These are phyloP conservation scores for Geoglossum cookeanum DNA, from an alignment of 2,329 filamentous ascomycete genomes.

Conservation along the genomic window DNA sequence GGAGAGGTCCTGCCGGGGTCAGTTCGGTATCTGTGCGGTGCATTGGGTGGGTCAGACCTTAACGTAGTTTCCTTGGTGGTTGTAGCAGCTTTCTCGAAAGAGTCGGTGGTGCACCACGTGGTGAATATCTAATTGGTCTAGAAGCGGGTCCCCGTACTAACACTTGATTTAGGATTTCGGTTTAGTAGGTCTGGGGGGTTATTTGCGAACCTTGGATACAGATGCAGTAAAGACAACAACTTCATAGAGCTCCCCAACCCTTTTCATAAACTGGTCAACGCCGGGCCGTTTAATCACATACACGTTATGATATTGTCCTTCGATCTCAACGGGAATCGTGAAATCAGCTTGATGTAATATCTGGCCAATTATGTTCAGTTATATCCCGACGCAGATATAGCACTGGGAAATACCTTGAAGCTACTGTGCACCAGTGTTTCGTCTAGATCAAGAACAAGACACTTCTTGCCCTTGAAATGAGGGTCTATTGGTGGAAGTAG, in stretches of 20 bases:
- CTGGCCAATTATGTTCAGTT: conserved; percentile 27
- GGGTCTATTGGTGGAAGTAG: conserved; percentile 67
- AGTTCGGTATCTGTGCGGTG: conserved; percentile 5
- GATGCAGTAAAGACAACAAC: conserved; percentile 98
- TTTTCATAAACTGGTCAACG: conserved; percentile 97
- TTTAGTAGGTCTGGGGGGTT: background rate
- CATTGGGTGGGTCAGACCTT: conserved; percentile 35
- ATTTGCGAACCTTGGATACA: conserved; percentile 61
- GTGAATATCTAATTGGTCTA: conserved; percentile 95
- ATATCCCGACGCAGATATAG: conserved; percentile 8
- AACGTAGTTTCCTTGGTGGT: conserved; percentile 98
- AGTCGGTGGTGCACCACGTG: conserved; percentile 88
- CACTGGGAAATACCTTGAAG: conserved; percentile 55
- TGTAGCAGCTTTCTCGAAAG: conserved; percentile 97
- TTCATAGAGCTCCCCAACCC: conserved; percentile 92
- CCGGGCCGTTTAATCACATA: conserved; percentile 99
- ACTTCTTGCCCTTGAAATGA: conserved; percentile 74
- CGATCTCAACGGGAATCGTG: conserved; percentile 95
- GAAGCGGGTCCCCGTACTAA: conserved; percentile 83
- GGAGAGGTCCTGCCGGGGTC: conserved; percentile 50
- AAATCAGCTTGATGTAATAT: conserved; percentile 97
- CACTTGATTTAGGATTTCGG: background rate
- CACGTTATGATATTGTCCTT: conserved; percentile 97
- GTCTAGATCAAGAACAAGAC: conserved; percentile 83
- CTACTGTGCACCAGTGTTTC: conserved; percentile 97